Percentiles rank a stretch among this genome's conserved stretches.
Evolutionary conservation across 208 protist genomes (phyloP).

Genomic region (Trichomonas tenax): DNA sequence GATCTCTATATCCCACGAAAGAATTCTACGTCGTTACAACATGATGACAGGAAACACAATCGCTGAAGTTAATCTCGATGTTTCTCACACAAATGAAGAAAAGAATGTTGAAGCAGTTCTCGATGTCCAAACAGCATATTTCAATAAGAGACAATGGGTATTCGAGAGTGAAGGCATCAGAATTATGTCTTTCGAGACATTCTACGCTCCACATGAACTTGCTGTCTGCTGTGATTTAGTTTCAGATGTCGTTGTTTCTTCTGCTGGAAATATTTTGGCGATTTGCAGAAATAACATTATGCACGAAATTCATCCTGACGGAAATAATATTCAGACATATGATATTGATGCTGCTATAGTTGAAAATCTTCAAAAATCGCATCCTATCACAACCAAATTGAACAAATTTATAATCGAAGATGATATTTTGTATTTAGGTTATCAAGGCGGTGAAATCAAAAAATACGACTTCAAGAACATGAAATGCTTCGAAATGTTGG

Average conservation of each 20-base stretch:
- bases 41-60: background rate
- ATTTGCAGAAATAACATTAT: background rate
- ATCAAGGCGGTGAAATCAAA: background rate
- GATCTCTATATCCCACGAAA: background rate
- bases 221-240: constrained; percentile 7
- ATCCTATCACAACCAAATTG: background rate
- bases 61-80: background rate
- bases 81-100: background rate
- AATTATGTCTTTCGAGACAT: background rate
- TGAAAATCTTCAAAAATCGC: background rate
- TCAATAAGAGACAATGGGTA: background rate
- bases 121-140: background rate
- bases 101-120: background rate
- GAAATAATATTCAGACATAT: background rate
- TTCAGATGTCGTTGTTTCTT: background rate
- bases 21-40: background rate
- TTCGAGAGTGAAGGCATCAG: background rate
- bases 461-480: background rate
- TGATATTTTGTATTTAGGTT: background rate
- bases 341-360: background rate
- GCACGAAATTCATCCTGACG: background rate
- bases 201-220: background rate
- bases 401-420: background rate
- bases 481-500: background rate
- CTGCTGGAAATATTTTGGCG: background rate